A percentile compares a stretch with the other conserved stretches of the same genome.
phyloP scores from a whole-genome alignment of 352 stramenopile species.

The Globisporangium heterothallicum region DNA sequence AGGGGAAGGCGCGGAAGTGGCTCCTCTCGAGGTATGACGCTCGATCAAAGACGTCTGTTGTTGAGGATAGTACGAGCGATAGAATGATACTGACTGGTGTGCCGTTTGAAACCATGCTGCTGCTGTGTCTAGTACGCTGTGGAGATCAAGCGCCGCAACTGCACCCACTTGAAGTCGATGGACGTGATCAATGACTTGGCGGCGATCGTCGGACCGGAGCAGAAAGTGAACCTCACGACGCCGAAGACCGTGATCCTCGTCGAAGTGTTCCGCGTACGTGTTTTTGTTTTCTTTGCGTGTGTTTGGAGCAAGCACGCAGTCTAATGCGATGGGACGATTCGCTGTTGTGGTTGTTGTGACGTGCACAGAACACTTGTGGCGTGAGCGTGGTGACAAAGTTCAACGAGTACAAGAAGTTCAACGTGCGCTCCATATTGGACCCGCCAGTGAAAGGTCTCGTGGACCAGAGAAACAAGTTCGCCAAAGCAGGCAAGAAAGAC shows the following conservation, averaged over 20 bases:
- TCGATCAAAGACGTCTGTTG: too few species aligned
- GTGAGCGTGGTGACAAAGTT: slow-evolving; percentile 73
- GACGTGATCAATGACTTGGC: slow-evolving; percentile 69
- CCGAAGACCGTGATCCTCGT: slow-evolving; percentile 58
- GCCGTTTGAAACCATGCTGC: neutral
- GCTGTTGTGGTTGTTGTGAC: neutral
- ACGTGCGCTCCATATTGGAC: slow-evolving; percentile 69
- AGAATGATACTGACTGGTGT: neutral
- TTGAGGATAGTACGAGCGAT: too few species aligned
- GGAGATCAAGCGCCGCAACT: slow-evolving; percentile 79
- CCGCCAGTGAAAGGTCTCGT: slow-evolving; percentile 30
- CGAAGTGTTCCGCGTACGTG: slow-evolving; percentile 59
- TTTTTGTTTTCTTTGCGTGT: neutral
- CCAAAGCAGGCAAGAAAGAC: slow-evolving; percentile 10
- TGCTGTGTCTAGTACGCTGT: slow-evolving; percentile 33
- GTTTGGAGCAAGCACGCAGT: too few species aligned
- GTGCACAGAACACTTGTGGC: slow-evolving; percentile 53
- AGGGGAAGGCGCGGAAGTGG: slow-evolving; percentile 14
- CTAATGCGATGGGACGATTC: too few species aligned
- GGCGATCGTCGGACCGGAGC: slow-evolving; percentile 41
- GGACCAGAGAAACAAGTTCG: slow-evolving; percentile 24
- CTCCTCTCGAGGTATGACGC: slow-evolving; percentile 19
- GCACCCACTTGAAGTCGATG: slow-evolving; percentile 60
- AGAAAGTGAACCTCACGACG: slow-evolving; percentile 75
- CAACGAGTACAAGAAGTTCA: slow-evolving; percentile 72